These are phyloP conservation scores for Verruconis gallopava DNA, from an alignment of 2,329 filamentous ascomycete genomes.

Conservation along the genomic window DNA sequence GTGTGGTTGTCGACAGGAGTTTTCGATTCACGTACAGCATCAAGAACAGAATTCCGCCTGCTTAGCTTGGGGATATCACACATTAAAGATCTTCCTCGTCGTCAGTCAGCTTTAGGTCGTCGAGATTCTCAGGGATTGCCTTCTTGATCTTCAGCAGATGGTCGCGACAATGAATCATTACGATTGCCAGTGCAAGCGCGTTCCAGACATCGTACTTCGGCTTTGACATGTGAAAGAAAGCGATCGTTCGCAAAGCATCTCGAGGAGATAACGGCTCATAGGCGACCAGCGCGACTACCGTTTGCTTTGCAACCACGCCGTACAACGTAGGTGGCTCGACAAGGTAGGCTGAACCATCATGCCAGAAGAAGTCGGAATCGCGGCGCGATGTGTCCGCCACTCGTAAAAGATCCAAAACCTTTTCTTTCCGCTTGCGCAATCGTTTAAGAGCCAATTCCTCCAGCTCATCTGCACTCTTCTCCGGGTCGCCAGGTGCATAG, in stretches of 20 bases:
- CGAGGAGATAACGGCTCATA: conserved; percentile 30
- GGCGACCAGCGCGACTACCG: conserved; percentile 40
- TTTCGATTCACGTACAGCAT: too few species aligned
- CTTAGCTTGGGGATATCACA: too few species aligned
- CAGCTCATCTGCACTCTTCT: neutral
- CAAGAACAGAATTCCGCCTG: too few species aligned
- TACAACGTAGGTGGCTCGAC: conserved; percentile 36
- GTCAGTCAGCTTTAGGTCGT: neutral
- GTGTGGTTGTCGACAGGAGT: too few species aligned
- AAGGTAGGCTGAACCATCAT: conserved; percentile 11
- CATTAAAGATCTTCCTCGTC: neutral
- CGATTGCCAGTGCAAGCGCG: conserved; percentile 42
- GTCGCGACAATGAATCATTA: conserved; percentile 40
- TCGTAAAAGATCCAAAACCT: neutral
- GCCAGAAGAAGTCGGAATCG: neutral
- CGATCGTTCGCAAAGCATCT: conserved; percentile 29
- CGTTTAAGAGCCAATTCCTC: neutral
- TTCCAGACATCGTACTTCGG: conserved; percentile 48
- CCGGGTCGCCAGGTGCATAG: conserved; percentile 34
- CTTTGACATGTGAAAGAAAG: conserved; percentile 41
- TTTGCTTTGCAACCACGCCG: conserved; percentile 40
- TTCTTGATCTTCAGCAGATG: conserved; percentile 34
- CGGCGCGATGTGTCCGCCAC: neutral
- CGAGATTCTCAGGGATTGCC: conserved; percentile 16
- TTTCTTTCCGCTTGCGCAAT: neutral